Percentiles rank a stretch among this genome's conserved stretches.
phyloP scores from a whole-genome alignment of 2,329 filamentous ascomycete species.

The Erysiphe neolycopersici region DNA sequence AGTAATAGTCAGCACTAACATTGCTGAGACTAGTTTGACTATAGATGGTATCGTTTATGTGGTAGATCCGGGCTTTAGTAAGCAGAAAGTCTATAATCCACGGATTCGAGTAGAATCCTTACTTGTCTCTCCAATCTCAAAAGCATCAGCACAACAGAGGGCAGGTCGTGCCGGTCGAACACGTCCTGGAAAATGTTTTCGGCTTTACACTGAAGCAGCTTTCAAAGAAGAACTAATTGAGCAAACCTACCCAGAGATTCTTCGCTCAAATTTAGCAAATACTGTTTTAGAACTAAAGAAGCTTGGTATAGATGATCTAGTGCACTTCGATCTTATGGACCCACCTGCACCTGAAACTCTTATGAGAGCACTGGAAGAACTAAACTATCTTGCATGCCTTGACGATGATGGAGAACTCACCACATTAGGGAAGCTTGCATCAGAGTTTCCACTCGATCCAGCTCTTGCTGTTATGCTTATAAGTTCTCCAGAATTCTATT shows the following conservation, averaged over 20 bases:
- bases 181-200: conserved; percentile 91
- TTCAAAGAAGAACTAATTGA: conserved; percentile 98
- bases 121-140: conserved; percentile 92
- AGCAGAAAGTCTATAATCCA: conserved; percentile 98
- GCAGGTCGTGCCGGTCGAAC: conserved; percentile 99
- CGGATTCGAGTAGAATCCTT: conserved; percentile 89
- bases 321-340: conserved; percentile 98
- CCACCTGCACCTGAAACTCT: conserved; percentile 92
- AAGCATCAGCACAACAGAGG: conserved; percentile 87
- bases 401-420: conserved; percentile 93
- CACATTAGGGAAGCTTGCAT: conserved; percentile 57
- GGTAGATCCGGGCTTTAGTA: conserved; percentile 96
- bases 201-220: conserved; percentile 77
- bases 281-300: conserved; percentile 96
- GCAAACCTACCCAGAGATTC: conserved; percentile 86
- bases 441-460: conserved; percentile 86
- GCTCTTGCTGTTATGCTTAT: conserved; percentile 94
- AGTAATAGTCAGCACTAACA: conserved; percentile 85
- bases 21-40: conserved; percentile 89
- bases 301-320: conserved; percentile 78
- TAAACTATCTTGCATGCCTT: conserved; percentile 89
- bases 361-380: conserved; percentile 90
- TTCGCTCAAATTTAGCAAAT: conserved; percentile 80
- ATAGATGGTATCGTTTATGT: conserved; percentile 98
- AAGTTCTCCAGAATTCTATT: conserved; percentile 91